Base-by-base conservation (phyloP, 2,329 filamentous ascomycete genomes). In the Fusarium citri region DNA sequence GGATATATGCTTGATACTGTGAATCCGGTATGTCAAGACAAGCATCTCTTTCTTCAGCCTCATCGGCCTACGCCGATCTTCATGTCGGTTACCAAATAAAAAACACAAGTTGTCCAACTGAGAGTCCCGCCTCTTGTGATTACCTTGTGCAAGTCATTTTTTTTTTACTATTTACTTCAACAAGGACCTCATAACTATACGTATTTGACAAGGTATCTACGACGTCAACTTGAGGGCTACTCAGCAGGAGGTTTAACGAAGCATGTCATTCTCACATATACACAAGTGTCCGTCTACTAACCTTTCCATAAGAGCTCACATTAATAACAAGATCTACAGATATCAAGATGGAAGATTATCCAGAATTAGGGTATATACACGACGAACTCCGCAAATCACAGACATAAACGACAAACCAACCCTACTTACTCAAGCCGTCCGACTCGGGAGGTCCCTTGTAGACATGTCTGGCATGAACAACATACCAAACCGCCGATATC, bases 401-500 rank as follows among this genome's bases (percentile, higher is more conserved):
- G 8, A 22, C 47, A 34, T 10, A 4, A 12, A 41, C 16, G 4
- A 2, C 16, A 11, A 31, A 11, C 6, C 9, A 6, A 18, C 18
- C n/a, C 18, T 59, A 64, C 11, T 51, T 64, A 26, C 48, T 57
- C 18, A 73, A 31, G 3, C 71, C 71, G 34, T 70, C 71, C 5
- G 71, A 73, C 41, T 74, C 68, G 1, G 72, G 72, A 7, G 72
- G 72, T 28, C 72, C 72, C 37, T 64, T 73, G 30, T 74, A 74
- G 14, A 74, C 72, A 54, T 75, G 59, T n/a, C 71, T 61, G 14
- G 73, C 73, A 43, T 88, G 86, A 1, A 83, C 82, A 69, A 89
- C 83, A 77, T 91, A 91, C 89, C 89, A 91, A 3, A 82, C 71
- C 7, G 88, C 78, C 46, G 87, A 89, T 58, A 91, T 86, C 8